Evolutionary conservation across 495 filamentous ascomycete genomes (phyloP), one percentile per base, ranked within the genome.

Genomic region (Pseudomonodictys pantanalensis): DNA sequence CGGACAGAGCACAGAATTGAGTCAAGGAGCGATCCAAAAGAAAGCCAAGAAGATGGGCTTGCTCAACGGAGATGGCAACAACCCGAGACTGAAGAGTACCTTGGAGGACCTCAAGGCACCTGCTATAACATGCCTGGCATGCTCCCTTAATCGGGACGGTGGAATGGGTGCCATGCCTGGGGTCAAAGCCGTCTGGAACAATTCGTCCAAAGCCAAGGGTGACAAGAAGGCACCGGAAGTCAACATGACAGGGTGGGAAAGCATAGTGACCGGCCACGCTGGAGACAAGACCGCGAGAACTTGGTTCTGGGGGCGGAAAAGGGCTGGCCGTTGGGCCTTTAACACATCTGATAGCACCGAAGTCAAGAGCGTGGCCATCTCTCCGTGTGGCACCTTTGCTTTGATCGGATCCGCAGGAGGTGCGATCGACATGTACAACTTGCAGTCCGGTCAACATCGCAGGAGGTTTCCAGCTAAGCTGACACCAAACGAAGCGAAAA

Each of bases 231-330:
- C 62, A 12, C 78, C 82, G 64, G 71, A 81, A 20, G 88, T 83
- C 47, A 83, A 81, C 39, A 82, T 81, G 66, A 93, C 91, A 2
- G 93, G 93, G 12, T 97, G 93, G 92, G 95, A 97, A 70, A 96
- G 91, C 67, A 83, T 99, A 15, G 81, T 99, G 0, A 99, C 93
- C 10, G 92, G 89, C n/a, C 93, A 99, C 72, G 82, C 83, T 61
- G 83, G 87, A 17, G 92, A 97, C 63, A 83, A 85, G 45, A 88
- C 79, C 65, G 93, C 89, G 33, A 80, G 93, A 38, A 96, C 92
- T 22, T 99, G 93, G 93, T 97, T 97, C 75, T 96, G 95, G 89
- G 92, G 92, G 15, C 84, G 90, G 60, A 96, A 92, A 68, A 84
- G 86, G 62, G 91, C 92, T 38, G 93, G 93, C 18, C 82, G 93